phyloP scores from a whole-genome alignment of 805 yeast species.

The Nakazawaea wyomingensis region DNA sequence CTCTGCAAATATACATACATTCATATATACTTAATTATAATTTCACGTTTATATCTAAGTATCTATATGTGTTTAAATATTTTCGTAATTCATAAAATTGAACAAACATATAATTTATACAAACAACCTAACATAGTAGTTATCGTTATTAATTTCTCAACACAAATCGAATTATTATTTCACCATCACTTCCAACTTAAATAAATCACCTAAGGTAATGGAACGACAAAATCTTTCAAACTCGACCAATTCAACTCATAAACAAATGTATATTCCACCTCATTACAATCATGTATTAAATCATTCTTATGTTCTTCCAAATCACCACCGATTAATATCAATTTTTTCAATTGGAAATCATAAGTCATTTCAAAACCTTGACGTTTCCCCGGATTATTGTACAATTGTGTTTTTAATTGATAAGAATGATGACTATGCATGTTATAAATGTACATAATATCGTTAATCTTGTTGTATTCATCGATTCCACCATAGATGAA shows the following conservation, averaged over 20 bases:
- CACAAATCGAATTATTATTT: too few relatives aligned
- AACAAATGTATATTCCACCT: slow-evolving; percentile 1
- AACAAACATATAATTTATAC: too few relatives aligned
- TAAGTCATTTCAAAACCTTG: slow-evolving; percentile 1
- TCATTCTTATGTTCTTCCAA: neutral
- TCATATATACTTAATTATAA: too few relatives aligned
- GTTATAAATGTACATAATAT: slow-evolving; percentile 4
- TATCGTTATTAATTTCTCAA: too few relatives aligned
- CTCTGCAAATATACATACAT: too few relatives aligned
- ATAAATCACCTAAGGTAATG: too few relatives aligned
- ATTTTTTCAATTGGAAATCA: slow-evolving; percentile 4
- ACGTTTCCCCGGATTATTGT: neutral
- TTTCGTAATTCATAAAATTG: too few relatives aligned
- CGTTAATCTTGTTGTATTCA: neutral
- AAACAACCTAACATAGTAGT: too few relatives aligned
- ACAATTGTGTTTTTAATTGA: neutral
- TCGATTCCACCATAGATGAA: slow-evolving; percentile 2
- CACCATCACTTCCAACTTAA: too few relatives aligned
- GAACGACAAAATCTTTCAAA: neutral
- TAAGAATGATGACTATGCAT: neutral
- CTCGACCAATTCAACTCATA: slow-evolving; percentile 5
- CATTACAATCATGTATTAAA: slow-evolving; percentile 9
- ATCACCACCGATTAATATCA: slow-evolving; percentile 6
- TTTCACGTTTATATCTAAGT: too few relatives aligned
- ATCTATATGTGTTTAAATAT: too few relatives aligned